Percentiles rank a stretch among this genome's conserved stretches.
Evolutionary conservation across 108 stramenopile species (phyloP).

Genomic region (Pseudonitzschia pungens): DNA sequence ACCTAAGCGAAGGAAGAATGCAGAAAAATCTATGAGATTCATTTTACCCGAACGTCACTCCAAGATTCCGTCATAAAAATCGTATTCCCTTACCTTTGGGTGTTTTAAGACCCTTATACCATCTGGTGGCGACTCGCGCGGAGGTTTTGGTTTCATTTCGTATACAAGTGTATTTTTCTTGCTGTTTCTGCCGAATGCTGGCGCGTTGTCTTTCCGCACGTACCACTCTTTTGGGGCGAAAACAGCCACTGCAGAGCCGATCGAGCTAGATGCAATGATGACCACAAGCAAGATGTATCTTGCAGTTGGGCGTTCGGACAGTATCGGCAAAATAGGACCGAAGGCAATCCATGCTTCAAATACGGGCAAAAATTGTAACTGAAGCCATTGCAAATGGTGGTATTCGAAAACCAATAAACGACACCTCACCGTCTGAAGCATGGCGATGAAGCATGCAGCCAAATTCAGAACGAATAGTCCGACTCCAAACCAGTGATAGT

Average conservation of each 20-base stretch:
- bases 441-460: slow-evolving; percentile 17
- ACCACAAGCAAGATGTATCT: slow-evolving; percentile 18
- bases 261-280: slow-evolving; percentile 25
- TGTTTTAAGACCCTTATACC: slow-evolving; percentile 30
- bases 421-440: slow-evolving; percentile 28
- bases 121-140: slow-evolving; percentile 3
- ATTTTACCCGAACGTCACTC: neutral
- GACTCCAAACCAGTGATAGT: slow-evolving; percentile 17
- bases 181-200: neutral
- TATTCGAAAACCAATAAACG: slow-evolving; percentile 39
- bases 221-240: slow-evolving; percentile 46
- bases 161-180: neutral
- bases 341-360: slow-evolving; percentile 37
- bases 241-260: slow-evolving; percentile 15
- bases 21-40: neutral
- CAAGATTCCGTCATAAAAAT: neutral
- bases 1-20: slow-evolving; percentile 12
- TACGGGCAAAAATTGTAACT: slow-evolving; percentile 28
- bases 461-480: slow-evolving; percentile 24
- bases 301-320: slow-evolving; percentile 26
- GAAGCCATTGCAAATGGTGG: slow-evolving; percentile 41
- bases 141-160: neutral
- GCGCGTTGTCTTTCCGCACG: slow-evolving; percentile 26
- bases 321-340: slow-evolving; percentile 21
- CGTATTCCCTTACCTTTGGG: slow-evolving; percentile 26